A percentile compares a stretch with the other conserved stretches of the same genome.
Evolutionary conservation across 176 grass and related monocot genomes (phyloP).

Genomic region (Avena eriantha): DNA sequence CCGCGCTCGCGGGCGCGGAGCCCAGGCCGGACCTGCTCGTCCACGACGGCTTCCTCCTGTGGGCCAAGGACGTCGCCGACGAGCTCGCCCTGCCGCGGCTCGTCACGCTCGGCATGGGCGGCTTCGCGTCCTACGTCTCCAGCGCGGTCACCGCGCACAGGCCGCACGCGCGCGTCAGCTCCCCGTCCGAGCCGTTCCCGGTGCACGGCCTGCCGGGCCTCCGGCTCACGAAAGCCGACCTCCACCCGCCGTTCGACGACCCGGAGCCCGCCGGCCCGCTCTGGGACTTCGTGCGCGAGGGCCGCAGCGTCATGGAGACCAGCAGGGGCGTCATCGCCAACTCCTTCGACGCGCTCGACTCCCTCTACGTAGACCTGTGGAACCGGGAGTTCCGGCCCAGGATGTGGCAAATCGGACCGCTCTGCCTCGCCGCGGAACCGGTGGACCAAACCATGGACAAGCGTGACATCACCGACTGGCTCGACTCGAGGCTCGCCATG

Average conservation of each 20-base stretch:
- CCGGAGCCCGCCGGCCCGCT: slow-evolving; percentile 44
- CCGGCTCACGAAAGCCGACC: slow-evolving; percentile 44
- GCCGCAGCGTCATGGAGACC: fast-evolving
- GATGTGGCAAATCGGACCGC: slow-evolving; percentile 53
- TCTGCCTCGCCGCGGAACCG: slow-evolving; percentile 49
- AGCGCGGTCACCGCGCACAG: background rate
- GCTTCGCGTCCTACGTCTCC: slow-evolving; percentile 9
- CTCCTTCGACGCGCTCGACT: slow-evolving; percentile 60
- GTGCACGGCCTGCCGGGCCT: slow-evolving; percentile 38
- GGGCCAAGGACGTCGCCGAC: slow-evolving; percentile 46
- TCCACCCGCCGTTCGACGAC: slow-evolving; percentile 51
- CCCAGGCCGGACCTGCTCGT: slow-evolving; percentile 53
- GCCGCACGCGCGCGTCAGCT: slow-evolving; percentile 42
- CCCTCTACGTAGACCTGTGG: slow-evolving; percentile 42
- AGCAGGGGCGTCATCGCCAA: slow-evolving; percentile 51
- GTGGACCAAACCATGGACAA: background rate
- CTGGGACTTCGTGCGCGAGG: slow-evolving; percentile 37
- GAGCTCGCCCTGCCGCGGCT: slow-evolving; percentile 51
- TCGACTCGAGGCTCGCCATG: slow-evolving; percentile 47
- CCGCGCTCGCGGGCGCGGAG: slow-evolving; percentile 5
- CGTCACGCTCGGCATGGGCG: slow-evolving; percentile 39
- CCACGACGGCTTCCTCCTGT: slow-evolving; percentile 55
- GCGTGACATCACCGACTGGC: slow-evolving; percentile 13
- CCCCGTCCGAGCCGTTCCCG: slow-evolving; percentile 47
- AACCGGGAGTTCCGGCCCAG: background rate